A percentile compares a stretch with the other conserved stretches of the same genome.
phyloP scores from a whole-genome alignment of 73 alveolate genomes.

The Symbiodinium natans region DNA sequence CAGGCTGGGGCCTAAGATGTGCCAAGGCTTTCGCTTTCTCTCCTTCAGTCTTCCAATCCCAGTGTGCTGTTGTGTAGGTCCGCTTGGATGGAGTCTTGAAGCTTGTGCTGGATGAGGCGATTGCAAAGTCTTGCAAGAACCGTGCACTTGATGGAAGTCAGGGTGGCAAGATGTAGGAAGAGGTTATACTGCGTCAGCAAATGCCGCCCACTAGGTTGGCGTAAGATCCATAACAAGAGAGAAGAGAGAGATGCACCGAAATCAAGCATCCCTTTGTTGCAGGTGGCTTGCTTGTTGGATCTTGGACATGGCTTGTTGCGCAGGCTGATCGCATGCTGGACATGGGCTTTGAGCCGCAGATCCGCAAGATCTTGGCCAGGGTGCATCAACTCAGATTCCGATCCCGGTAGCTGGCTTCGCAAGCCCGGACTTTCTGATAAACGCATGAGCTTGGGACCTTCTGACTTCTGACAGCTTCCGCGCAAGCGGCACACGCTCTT shows the following conservation, averaged over 20 bases:
- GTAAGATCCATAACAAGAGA: too few relatives aligned
- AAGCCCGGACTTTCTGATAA: too few relatives aligned
- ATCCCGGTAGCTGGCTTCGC: too few relatives aligned
- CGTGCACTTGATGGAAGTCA: too few relatives aligned
- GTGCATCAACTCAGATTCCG: neutral
- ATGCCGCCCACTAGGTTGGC: too few relatives aligned
- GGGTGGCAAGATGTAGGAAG: too few relatives aligned
- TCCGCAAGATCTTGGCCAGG: conserved; percentile 95
- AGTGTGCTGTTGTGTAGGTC: neutral
- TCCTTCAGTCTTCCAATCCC: too few relatives aligned
- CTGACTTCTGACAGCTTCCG: conserved; percentile 80
- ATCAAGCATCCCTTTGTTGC: too few relatives aligned
- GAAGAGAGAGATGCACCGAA: too few relatives aligned
- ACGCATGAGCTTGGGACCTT: too few relatives aligned
- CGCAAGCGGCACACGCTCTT: conserved; percentile 94
- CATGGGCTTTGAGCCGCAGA: conserved; percentile 97
- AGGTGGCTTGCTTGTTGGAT: too few relatives aligned
- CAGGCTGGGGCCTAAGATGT: neutral
- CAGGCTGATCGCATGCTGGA: conserved; percentile 97
- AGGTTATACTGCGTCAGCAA: too few relatives aligned
- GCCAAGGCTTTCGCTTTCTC: neutral
- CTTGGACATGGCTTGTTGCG: neutral
- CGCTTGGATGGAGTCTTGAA: conserved; percentile 76
- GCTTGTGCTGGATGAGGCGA: conserved; percentile 84
- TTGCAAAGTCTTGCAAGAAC: neutral